Conservation (phyloP, 148 eudicot genomes). For the Chenopodium formosanum region DNA sequence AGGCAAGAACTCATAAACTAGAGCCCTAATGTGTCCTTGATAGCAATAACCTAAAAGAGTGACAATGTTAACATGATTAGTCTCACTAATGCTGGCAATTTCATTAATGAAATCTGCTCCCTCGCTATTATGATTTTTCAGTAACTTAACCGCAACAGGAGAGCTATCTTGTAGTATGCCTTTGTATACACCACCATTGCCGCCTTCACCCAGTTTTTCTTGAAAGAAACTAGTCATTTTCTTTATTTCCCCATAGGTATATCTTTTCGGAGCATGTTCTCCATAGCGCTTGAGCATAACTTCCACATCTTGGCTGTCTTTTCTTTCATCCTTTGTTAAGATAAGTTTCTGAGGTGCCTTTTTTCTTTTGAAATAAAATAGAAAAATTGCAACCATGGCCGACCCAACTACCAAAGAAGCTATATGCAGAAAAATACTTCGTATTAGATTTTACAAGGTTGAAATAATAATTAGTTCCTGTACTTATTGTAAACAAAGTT, state of each 20-base stretch:
- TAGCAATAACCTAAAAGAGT: constrained; percentile 56
- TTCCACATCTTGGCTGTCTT: constrained; percentile 3
- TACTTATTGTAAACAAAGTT: background rate
- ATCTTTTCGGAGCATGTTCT: constrained; percentile 35
- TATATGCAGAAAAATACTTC: no score
- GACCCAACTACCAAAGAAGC: background rate
- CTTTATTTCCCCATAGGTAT: constrained; percentile 54
- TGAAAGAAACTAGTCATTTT: constrained; percentile 55
- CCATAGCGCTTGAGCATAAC: constrained; percentile 7
- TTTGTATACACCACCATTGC: constrained; percentile 70
- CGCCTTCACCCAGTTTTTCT: constrained; percentile 75
- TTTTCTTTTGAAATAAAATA: background rate
- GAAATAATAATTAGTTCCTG: no score
- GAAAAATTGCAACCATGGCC: background rate
- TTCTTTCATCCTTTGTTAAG: background rate
- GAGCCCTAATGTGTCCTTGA: constrained; percentile 49
- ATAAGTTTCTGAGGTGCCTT: background rate
- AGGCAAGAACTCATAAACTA: constrained; percentile 69
- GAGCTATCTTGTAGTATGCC: constrained; percentile 61
- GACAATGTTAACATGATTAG: constrained; percentile 66
- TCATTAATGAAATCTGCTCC: constrained; percentile 42
- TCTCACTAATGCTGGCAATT: constrained; percentile 55
- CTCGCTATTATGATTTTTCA: constrained; percentile 15
- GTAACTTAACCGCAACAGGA: constrained; percentile 69
- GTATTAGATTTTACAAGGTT: no score